Base-by-base conservation (phyloP, 768 basidiomycete genomes). In the Sporobolomyces roseus region DNA sequence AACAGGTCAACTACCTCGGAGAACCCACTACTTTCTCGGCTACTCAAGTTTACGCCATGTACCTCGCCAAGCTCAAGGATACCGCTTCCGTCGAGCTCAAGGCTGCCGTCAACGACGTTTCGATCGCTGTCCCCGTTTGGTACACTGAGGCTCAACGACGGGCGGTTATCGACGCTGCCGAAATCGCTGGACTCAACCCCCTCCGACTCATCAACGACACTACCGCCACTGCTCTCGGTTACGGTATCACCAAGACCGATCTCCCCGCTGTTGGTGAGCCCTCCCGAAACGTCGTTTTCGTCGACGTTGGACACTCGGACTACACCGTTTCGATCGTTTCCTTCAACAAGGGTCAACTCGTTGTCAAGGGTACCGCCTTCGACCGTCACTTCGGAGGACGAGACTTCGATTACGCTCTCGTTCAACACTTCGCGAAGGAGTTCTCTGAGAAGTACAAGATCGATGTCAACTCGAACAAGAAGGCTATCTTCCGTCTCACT, bases 361-460 rank as follows among this genome's bases (percentile, higher is more conserved):
- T 81, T 61, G 87, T 97, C 78, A 93, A 90, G 81, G 82, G 84
- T 64, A 87, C 92, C 19, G 92, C 93, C 5, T 96, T 89, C 80
- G 93, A 97, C 78, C 86, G 86, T 68, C 87, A 98, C 78, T 86
- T 98, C 73, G 94, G 96, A 76, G 94, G 96, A 41, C 90, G 93
- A 61, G 91, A 98, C 80, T 88, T 99, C 79, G 96, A 99, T 82
- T 87, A 85, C 76, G 91, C 88, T 23, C 87, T 99, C 74, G 85
- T 96, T 45, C 78, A 86, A 74, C 85, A 98, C 82, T 98, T 98
- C 77, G 84, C 93, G 13, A 80, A 84, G 33, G 89, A 97, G 79
- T 97, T 98, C 87, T 88, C 92, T 81, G 78, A 80, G n/a, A 97
- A 96, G 79, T 97, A 98, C 86, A 96, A 93, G 81, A 91, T 98